Percentiles rank a stretch among this genome's conserved stretches.
Evolutionary conservation across 768 basidiomycete genomes (phyloP).

Genomic region (Vishniacozyma victoriae): DNA sequence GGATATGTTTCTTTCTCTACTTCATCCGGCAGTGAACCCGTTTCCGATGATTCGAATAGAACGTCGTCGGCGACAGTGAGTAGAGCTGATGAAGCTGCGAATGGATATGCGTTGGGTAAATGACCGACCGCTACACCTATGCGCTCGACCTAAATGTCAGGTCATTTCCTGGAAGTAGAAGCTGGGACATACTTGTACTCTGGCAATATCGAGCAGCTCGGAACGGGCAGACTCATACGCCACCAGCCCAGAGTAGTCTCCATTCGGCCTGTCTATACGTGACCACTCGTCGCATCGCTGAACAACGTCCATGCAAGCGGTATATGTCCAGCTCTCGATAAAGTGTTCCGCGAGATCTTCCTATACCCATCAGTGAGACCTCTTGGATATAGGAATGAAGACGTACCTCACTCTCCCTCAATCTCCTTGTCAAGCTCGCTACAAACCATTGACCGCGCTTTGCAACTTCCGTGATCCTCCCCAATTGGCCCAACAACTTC

Average conservation of each 20-base stretch:
- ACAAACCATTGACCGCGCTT: conserved; percentile 70
- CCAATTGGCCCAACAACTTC: conserved; percentile 63
- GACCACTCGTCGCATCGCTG: conserved; percentile 71
- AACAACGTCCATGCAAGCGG: conserved; percentile 74
- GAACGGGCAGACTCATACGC: conserved; percentile 70
- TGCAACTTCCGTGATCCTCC: conserved; percentile 64
- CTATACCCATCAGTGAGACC: conserved; percentile 50
- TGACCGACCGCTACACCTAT: conserved; percentile 70
- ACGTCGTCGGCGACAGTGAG: conserved; percentile 32
- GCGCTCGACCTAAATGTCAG: conserved; percentile 62
- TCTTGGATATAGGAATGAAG: not conserved
- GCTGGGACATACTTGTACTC: conserved; percentile 61
- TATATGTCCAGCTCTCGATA: conserved; percentile 89
- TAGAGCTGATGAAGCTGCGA: conserved; percentile 51
- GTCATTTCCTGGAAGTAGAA: not conserved
- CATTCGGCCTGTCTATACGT: conserved; percentile 36
- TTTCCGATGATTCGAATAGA: conserved; percentile 24
- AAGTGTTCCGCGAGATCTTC: conserved; percentile 55
- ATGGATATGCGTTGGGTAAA: conserved; percentile 67
- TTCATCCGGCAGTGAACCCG: not conserved
- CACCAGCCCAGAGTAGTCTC: conserved; percentile 50
- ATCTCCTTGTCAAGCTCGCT: conserved; percentile 63
- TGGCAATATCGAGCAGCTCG: conserved; percentile 83
- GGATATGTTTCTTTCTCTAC: conserved; percentile 9
- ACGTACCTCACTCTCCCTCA: conserved; percentile 69